Conservation (phyloP, 176 grass and related monocot species). For the Alopecurus myosuroides region DNA sequence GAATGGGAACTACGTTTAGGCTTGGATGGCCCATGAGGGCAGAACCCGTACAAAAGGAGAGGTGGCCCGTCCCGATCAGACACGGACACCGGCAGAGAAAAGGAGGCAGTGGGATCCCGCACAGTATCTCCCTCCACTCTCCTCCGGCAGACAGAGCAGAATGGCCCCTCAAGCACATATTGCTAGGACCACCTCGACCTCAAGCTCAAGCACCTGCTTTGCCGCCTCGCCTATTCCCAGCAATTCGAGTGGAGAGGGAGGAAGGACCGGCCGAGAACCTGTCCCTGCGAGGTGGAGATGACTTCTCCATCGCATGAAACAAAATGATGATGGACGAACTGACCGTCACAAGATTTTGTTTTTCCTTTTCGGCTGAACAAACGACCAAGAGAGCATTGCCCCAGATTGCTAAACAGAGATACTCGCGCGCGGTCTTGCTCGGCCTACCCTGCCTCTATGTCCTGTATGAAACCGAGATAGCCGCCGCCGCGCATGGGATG, state of each 20-base stretch:
- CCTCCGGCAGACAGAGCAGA: background rate
- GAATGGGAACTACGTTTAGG: too few relatives aligned
- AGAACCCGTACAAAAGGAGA: background rate
- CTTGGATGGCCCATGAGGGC: background rate
- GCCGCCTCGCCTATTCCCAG: too few relatives aligned
- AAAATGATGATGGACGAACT: background rate
- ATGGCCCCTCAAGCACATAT: too few relatives aligned
- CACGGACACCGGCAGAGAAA: background rate
- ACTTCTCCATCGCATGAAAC: background rate
- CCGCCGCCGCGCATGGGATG: background rate
- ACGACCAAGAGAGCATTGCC: background rate
- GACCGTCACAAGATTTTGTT: too few relatives aligned
- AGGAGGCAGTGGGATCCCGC: background rate
- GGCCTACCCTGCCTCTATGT: background rate
- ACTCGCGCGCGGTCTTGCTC: too few relatives aligned
- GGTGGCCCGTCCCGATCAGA: conserved; percentile 31
- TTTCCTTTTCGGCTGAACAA: background rate
- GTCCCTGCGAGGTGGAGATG: too few relatives aligned
- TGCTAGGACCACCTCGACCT: too few relatives aligned
- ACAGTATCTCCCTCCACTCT: background rate
- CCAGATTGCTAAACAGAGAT: too few relatives aligned
- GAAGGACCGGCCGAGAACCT: too few relatives aligned
- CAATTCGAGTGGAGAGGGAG: too few relatives aligned
- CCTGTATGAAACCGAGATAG: background rate
- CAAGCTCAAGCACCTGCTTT: too few relatives aligned